Evolutionary conservation across 106 monocot genomes (phyloP).

Genomic region (Posidonia australis): DNA sequence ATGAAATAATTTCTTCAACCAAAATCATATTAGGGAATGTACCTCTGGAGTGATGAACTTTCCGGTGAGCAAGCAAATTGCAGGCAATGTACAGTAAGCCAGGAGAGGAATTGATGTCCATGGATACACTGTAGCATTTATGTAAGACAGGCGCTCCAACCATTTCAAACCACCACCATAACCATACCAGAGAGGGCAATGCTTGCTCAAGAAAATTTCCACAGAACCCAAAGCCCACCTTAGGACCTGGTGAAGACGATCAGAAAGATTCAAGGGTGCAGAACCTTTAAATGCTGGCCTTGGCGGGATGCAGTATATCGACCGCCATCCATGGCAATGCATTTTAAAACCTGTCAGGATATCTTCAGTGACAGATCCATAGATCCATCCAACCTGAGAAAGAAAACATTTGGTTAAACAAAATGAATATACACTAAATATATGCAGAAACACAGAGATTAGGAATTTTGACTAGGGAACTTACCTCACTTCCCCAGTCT

Average conservation of each 20-base stretch:
- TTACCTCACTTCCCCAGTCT: constrained; percentile 30
- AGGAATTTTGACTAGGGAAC: neutral
- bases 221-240: constrained; percentile 31
- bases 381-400: constrained; percentile 28
- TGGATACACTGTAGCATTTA: constrained; percentile 17
- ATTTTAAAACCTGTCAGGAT: constrained; percentile 30
- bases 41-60: constrained; percentile 32
- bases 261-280: constrained; percentile 26
- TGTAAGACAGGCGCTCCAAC: constrained; percentile 25
- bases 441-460: neutral
- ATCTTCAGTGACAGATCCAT: constrained; percentile 31
- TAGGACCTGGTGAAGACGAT: constrained; percentile 29
- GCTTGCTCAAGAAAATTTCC: constrained; percentile 28
- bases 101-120: constrained; percentile 16
- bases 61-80: constrained; percentile 22
- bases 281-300: constrained; percentile 28
- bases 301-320: constrained; percentile 23
- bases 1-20: neutral
- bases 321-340: constrained; percentile 36
- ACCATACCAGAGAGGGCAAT: constrained; percentile 30
- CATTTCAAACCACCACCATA: constrained; percentile 27
- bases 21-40: neutral
- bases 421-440: neutral
- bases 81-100: constrained; percentile 17
- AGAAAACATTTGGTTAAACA: neutral